Percentiles rank a stretch among this genome's conserved stretches.
Evolutionary conservation across 805 yeast species (phyloP).

Genomic region (Kuraishia piskuri): DNA sequence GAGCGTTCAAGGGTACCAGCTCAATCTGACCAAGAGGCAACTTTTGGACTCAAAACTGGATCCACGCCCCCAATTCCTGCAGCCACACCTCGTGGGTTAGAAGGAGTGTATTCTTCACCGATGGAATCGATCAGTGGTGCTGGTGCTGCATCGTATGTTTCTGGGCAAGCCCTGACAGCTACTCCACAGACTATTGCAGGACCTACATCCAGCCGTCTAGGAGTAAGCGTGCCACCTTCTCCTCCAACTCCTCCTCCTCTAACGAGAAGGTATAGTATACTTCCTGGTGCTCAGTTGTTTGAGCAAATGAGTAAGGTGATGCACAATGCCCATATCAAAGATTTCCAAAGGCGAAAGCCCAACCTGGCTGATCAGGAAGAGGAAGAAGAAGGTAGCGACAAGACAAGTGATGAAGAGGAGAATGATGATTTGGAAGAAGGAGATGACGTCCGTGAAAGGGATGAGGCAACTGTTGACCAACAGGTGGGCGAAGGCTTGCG

Average conservation of each 20-base stretch:
- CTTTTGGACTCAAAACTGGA: slow-evolving; percentile 5
- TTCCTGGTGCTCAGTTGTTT: slow-evolving; percentile 16
- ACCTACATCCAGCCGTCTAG: neutral
- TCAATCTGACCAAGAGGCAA: slow-evolving; percentile 8
- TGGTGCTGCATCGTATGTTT: neutral
- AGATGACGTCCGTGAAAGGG: slow-evolving; percentile 9
- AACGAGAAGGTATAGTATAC: neutral
- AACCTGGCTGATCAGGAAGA: slow-evolving; percentile 26
- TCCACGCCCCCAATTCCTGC: neutral
- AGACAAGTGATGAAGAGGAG: slow-evolving; percentile 9
- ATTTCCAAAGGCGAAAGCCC: slow-evolving; percentile 62
- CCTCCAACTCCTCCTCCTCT: neutral
- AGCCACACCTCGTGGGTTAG: neutral
- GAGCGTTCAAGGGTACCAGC: slow-evolving; percentile 1
- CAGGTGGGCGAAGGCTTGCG: neutral
- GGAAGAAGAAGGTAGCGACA: slow-evolving; percentile 22
- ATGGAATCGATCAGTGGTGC: neutral
- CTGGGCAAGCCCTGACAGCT: neutral
- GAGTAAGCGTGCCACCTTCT: too few relatives aligned
- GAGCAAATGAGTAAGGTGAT: slow-evolving; percentile 43
- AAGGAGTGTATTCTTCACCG: neutral
- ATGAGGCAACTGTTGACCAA: neutral
- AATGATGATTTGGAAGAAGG: slow-evolving; percentile 13
- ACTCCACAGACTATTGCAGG: neutral
- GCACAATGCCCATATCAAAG: slow-evolving; percentile 75